phyloP scores from a whole-genome alignment of 768 basidiomycete genomes.

The Kwoniella bestiolae region DNA sequence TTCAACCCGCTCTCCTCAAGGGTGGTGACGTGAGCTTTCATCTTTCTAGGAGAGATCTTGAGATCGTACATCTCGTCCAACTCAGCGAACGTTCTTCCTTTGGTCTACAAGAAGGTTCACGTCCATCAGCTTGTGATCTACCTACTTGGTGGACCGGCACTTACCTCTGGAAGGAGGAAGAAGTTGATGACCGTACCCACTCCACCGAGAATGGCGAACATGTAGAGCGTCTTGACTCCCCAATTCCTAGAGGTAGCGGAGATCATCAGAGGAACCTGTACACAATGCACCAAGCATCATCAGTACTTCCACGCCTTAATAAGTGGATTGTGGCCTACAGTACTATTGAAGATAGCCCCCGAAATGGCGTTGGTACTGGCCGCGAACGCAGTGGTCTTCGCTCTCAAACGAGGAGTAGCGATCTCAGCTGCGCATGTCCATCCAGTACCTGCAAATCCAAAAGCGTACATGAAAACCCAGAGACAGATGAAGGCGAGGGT shows the following conservation, averaged over 20 bases:
- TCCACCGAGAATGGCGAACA: slow-evolving; percentile 32
- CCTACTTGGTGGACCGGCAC: neutral
- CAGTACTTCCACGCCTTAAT: too few relatives aligned
- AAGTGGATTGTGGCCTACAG: too few relatives aligned
- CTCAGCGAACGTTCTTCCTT: slow-evolving; percentile 37
- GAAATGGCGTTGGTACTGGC: slow-evolving; percentile 23
- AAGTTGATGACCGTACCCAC: slow-evolving; percentile 27
- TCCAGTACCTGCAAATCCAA: slow-evolving; percentile 28
- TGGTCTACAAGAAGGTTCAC: slow-evolving; percentile 9
- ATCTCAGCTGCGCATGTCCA: slow-evolving; percentile 39
- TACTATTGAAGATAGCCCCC: slow-evolving; percentile 34
- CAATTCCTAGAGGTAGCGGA: slow-evolving; percentile 21
- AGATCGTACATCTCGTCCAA: slow-evolving; percentile 49
- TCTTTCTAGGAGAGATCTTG: slow-evolving; percentile 40
- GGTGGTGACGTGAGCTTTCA: slow-evolving; percentile 22
- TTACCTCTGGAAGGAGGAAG: slow-evolving; percentile 31
- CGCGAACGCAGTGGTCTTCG: slow-evolving; percentile 34
- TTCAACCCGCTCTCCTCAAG: slow-evolving; percentile 28
- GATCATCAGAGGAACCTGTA: slow-evolving; percentile 10
- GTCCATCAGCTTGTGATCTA: neutral
- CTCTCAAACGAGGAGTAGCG: slow-evolving; percentile 29
- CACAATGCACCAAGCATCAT: too few relatives aligned
- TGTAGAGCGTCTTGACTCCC: slow-evolving; percentile 34
- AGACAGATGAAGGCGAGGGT: slow-evolving; percentile 24
- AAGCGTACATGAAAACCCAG: slow-evolving; percentile 28